Base-by-base conservation (phyloP, 169 alveolate genomes). In the Theileria sp. region DNA sequence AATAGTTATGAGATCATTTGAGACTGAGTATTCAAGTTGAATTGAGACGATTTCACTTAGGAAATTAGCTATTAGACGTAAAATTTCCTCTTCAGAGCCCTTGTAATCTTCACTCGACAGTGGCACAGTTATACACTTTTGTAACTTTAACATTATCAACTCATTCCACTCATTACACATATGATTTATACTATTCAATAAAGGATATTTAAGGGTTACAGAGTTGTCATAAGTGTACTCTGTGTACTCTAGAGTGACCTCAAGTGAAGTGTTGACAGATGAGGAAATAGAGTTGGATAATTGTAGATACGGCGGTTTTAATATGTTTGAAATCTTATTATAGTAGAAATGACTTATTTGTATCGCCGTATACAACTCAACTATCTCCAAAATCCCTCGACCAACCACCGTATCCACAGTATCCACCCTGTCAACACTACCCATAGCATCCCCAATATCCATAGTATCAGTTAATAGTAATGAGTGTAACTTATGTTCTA, bases 1-100 rank as follows among this genome's bases (percentile, higher is more conserved):
- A 25, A 66, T 66, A 17, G 61, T 66, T 1, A 36, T 12, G 49
- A 66, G 23, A 10, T 66, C 75, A 21, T 44, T n/a, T 1, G 75
- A 66, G 25, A 21, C 75, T 3, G 75, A 36, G 8, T 36, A 66
- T n/a, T 66, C 75, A n/a, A 66, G 75, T 8, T 66, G 75, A 66
- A 66, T 66, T 21, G 51, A 32, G 21, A 66, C 58, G 23, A 66
- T 32, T 66, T 66, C 58, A 38, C 58, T 32, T 10, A 66, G 58
- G 9, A 66, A 66, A 21, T 36, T 32, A n/a, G 75, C 51, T 0
- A 66, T 25, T 25, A 17, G 10, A 25, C 19, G 13, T 25, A 44
- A 28, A 21, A 32, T 36, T 19, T 21, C 58, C 13, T 10, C 64
- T 25, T 28, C 61, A 25, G 10, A 9, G 30, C 26, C 44, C 51